Evolutionary conservation across 2,329 filamentous ascomycete species (phyloP).

Genomic region (Colletotrichum abscissum): DNA sequence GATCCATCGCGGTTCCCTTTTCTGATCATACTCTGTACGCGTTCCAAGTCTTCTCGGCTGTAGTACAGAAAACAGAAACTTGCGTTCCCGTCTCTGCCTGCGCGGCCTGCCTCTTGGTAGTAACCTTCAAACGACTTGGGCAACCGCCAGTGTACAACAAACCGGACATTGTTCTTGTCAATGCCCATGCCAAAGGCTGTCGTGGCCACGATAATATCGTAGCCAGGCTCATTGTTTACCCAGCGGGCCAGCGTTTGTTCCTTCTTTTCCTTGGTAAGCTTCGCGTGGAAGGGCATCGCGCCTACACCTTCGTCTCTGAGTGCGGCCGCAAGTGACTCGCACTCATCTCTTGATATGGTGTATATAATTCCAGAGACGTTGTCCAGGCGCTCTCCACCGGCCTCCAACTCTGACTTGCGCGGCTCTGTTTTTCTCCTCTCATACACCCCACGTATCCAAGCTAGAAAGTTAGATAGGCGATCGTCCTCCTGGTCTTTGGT

Average conservation of each 20-base stretch:
- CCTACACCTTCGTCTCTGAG: constrained; percentile 77
- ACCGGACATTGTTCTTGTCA: constrained; percentile 93
- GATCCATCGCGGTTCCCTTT: constrained; percentile 56
- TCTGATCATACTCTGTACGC: constrained; percentile 69
- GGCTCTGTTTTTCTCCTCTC: constrained; percentile 71
- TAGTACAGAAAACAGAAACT: constrained; percentile 92
- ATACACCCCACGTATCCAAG: constrained; percentile 81
- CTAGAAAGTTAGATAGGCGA: constrained; percentile 78
- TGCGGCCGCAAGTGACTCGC: constrained; percentile 74
- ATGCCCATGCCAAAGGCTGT: constrained; percentile 99
- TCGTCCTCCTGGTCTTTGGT: constrained; percentile 80
- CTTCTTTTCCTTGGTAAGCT: constrained; percentile 74
- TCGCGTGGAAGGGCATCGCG: constrained; percentile 79
- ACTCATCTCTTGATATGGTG: constrained; percentile 79
- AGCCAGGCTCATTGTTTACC: constrained; percentile 79
- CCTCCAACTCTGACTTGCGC: constrained; percentile 68
- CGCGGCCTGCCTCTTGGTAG: constrained; percentile 94
- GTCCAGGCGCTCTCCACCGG: constrained; percentile 64
- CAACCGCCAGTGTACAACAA: constrained; percentile 94
- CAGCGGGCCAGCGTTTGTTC: constrained; percentile 77
- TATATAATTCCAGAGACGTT: constrained; percentile 84
- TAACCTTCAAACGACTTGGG: constrained; percentile 96
- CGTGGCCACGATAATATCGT: constrained; percentile 93
- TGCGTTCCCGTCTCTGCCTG: constrained; percentile 89
- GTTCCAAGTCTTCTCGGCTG: constrained; percentile 85